Conservation (phyloP, 495 filamentous ascomycete species). For the Parathielavia hyrcaniae region DNA sequence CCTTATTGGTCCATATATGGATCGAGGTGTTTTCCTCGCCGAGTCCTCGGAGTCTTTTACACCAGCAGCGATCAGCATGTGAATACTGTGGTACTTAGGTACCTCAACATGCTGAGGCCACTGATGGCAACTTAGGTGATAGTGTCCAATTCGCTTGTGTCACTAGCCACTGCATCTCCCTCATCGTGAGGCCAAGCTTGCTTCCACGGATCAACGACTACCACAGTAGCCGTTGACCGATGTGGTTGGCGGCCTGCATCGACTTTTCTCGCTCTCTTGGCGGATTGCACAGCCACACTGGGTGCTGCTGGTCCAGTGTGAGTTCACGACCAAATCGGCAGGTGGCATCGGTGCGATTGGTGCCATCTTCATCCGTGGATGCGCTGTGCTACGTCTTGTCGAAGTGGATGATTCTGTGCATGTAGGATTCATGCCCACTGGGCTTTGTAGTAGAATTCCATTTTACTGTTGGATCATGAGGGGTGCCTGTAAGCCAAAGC, state of each 20-base stretch:
- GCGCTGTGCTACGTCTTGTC: not conserved
- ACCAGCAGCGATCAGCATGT: not conserved
- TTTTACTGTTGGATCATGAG: no score
- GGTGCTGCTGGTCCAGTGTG: not conserved
- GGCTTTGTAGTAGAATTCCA: no score
- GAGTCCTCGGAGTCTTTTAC: not conserved
- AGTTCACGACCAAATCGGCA: slow-evolving; percentile 1
- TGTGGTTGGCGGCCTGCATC: not conserved
- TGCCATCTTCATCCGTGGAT: not conserved
- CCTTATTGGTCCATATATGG: not conserved
- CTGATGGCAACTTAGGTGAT: not conserved
- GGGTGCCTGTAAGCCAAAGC: no score
- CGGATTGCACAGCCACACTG: slow-evolving; percentile 13
- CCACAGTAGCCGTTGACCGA: not conserved
- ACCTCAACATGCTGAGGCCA: not conserved
- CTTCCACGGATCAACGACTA: not conserved
- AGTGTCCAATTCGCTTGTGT: not conserved
- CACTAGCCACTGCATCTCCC: not conserved
- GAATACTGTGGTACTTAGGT: not conserved
- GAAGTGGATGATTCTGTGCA: not conserved
- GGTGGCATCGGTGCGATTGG: not conserved
- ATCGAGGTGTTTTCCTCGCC: not conserved
- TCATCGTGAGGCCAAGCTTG: not conserved
- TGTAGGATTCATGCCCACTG: no score
- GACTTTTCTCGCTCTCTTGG: not conserved